A percentile compares a stretch with the other conserved stretches of the same genome.
phyloP scores from a whole-genome alignment of 768 basidiomycete species.

The Suillus variegatus region DNA sequence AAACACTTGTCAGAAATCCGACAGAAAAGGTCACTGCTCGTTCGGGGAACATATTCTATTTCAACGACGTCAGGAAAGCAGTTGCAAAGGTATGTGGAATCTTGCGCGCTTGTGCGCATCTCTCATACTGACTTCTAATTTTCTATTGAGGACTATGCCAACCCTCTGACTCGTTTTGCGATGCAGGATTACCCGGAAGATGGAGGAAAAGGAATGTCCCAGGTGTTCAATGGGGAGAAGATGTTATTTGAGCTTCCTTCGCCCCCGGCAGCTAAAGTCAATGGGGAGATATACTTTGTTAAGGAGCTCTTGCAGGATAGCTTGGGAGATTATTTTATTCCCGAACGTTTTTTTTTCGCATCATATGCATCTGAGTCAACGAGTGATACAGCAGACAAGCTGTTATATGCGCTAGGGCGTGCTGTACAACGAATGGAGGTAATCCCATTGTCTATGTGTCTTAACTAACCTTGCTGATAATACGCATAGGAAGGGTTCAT shows the following conservation, averaged over 20 bases:
- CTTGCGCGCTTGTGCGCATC: too few species aligned
- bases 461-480: background rate
- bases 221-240: slow-evolving; percentile 30
- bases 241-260: slow-evolving; percentile 30
- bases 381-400: background rate
- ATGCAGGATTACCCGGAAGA: slow-evolving; percentile 33
- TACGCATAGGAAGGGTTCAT: slow-evolving; percentile 13
- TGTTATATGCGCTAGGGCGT: slow-evolving; percentile 7
- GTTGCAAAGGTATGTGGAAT: too few species aligned
- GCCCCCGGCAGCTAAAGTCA: slow-evolving; percentile 25
- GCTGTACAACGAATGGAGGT: slow-evolving; percentile 10
- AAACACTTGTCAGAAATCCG: slow-evolving; percentile 21
- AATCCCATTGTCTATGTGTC: background rate
- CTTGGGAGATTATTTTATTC: slow-evolving; percentile 14
- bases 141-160: slow-evolving; percentile 15
- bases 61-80: slow-evolving; percentile 14
- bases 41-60: slow-evolving; percentile 29
- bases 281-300: slow-evolving; percentile 22
- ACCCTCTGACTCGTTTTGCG: slow-evolving; percentile 19
- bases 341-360: slow-evolving; percentile 17
- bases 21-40: slow-evolving; percentile 19
- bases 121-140: too few species aligned
- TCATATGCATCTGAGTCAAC: background rate
- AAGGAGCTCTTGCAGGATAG: slow-evolving; percentile 21
- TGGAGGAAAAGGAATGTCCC: slow-evolving; percentile 15